Conservation (phyloP, 2,329 filamentous ascomycete species). For the Knoxdaviesia capensis region DNA sequence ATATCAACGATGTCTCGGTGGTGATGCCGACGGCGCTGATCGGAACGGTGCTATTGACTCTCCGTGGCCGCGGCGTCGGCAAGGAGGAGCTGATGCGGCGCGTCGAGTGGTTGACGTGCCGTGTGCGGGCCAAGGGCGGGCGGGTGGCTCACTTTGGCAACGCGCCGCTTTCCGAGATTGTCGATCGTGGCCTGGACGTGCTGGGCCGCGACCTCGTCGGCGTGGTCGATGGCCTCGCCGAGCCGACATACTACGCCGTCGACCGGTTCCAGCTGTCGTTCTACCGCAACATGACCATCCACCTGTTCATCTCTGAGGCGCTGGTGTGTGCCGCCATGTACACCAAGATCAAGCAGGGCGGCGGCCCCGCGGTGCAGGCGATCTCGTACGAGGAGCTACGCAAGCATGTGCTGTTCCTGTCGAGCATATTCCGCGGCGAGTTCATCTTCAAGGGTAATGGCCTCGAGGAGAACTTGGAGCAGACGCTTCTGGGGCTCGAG, state of each 20-base stretch:
- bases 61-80: conserved; percentile 80
- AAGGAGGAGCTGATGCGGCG: conserved; percentile 68
- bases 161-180: conserved; percentile 57
- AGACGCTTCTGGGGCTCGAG: conserved; percentile 60
- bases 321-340: conserved; percentile 84
- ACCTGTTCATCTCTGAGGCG: conserved; percentile 87
- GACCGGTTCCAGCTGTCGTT: conserved; percentile 95
- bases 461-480: conserved; percentile 58
- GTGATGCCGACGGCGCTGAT: conserved; percentile 97
- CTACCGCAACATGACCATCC: conserved; percentile 98
- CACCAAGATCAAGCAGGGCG: conserved; percentile 72
- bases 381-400: conserved; percentile 56
- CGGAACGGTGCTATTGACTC: conserved; percentile 76
- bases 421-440: conserved; percentile 81
- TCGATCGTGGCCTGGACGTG: conserved; percentile 79
- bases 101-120: conserved; percentile 73
- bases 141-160: conserved; percentile 85
- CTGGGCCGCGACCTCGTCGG: conserved; percentile 79
- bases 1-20: conserved; percentile 91
- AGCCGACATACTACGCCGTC: conserved; percentile 86
- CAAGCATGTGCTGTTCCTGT: conserved; percentile 73
- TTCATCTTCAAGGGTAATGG: conserved; percentile 93
- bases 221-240: conserved; percentile 55
- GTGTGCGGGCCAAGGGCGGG: conserved; percentile 70
- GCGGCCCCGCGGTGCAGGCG: conserved; percentile 61